Evolutionary conservation across 768 basidiomycete genomes (phyloP), one percentile per base, ranked within the genome.

Genomic region (Mycena vulgaris): DNA sequence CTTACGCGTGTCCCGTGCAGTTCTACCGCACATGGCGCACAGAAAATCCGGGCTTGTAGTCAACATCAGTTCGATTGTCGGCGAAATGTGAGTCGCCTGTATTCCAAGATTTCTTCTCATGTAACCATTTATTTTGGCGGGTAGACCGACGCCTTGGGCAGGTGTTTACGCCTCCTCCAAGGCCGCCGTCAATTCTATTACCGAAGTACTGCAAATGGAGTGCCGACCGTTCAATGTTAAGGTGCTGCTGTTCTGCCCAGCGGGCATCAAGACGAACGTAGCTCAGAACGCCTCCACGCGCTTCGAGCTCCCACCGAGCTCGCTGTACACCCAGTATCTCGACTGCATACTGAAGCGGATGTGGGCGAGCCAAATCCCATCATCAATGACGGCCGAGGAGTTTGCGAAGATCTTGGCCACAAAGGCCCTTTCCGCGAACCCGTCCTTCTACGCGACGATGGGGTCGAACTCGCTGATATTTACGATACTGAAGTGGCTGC

Each of bases 41-140:
- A 8, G 33, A 17, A 66, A 66, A 27, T 57, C 64, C 5, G 64
- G 64, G n/a, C 16, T 31, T 0, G 58, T 66, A 23, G 25, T 66
- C n/a, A 66, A 56, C 47, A 66, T 66, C 21, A 30, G 64, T n/a
- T 66, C 64, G 2, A 40, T 66, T 31, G 56, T 66, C 25, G 64
- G 64, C 11, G 64, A 66, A 21, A 49, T 66, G 64, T 57, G 23
- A 2, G 55, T 40, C 19, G 9, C 42, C 23, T 31, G 5, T 37
- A 14, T 40, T 39, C 37, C 25, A 6, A 16, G 13, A 21, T n/a
- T 9, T 30, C 21, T 3, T 8, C 4, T 10, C 7, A 51, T 4
- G n/a, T n/a, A n/a, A n/a, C n/a, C n/a, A n/a, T n/a, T n/a, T n/a
- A 17, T 13, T 19, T 21, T 19, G 5, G 5, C 13, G 9, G 2